A percentile compares a stretch with the other conserved stretches of the same genome.
phyloP scores from a whole-genome alignment of 1,284 basidiomycete species.

The Leccinum fuscescens region DNA sequence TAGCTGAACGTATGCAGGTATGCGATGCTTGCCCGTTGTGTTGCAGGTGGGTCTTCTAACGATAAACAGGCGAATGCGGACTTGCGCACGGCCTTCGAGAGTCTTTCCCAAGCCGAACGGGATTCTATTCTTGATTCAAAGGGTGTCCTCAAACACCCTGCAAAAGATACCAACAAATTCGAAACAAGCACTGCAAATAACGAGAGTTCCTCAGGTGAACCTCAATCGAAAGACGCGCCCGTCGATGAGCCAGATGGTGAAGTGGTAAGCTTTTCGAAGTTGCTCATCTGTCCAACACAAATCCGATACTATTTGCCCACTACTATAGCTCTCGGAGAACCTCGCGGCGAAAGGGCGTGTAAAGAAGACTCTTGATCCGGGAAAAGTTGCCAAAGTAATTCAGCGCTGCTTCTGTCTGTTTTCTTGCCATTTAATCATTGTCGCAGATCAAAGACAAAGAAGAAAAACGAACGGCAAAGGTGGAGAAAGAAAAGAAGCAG shows the following conservation, averaged over 20 bases:
- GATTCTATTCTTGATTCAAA: constrained; percentile 55
- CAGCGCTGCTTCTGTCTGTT: neutral
- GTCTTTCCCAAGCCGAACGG: constrained; percentile 54
- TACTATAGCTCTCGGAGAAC: constrained; percentile 20
- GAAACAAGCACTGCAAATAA: constrained; percentile 10
- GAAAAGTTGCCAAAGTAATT: constrained; percentile 60
- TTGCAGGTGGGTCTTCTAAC: constrained; percentile 2
- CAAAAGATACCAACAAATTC: constrained; percentile 39
- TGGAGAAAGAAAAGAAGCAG: constrained; percentile 58
- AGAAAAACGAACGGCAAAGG: constrained; percentile 62
- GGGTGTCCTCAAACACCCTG: constrained; percentile 39
- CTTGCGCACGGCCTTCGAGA: constrained; percentile 51
- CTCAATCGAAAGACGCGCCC: constrained; percentile 25
- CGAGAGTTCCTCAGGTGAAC: constrained; percentile 6
- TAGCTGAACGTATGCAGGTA: constrained; percentile 67
- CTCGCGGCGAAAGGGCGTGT: constrained; percentile 33
- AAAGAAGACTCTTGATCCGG: constrained; percentile 55
- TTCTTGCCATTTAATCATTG: constrained; percentile 6
- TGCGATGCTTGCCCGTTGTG: constrained; percentile 17
- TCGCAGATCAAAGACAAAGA: constrained; percentile 62
- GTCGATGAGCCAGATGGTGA: constrained; percentile 36
- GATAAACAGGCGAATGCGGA: constrained; percentile 56
- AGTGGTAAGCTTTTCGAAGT: constrained; percentile 24
- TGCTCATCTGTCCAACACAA: neutral
- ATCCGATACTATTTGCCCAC: neutral